phyloP scores from a whole-genome alignment of 108 stramenopile species.

The Pseudonitzschia pungens region DNA sequence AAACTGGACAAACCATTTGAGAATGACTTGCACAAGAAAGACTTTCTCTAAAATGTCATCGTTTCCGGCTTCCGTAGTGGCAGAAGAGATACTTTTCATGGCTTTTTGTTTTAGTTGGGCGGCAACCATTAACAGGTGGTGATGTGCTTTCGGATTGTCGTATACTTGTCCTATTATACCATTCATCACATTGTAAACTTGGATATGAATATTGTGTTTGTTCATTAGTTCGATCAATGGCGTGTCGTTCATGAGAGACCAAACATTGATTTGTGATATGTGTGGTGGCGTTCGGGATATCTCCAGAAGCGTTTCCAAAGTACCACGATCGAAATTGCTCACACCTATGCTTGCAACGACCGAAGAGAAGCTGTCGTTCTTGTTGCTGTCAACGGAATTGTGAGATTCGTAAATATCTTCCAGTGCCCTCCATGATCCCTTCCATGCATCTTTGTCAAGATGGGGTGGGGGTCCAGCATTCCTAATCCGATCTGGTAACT shows the following conservation, averaged over 20 bases:
- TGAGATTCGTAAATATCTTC: slow-evolving; percentile 53
- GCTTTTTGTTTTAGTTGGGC: slow-evolving; percentile 14
- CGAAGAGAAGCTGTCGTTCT: slow-evolving; percentile 6
- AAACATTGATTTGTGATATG: slow-evolving; percentile 62
- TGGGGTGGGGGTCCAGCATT: slow-evolving; percentile 72
- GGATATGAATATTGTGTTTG: slow-evolving; percentile 51
- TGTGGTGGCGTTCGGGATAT: slow-evolving; percentile 49
- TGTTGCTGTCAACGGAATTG: slow-evolving; percentile 17
- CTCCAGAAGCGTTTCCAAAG: slow-evolving; percentile 47
- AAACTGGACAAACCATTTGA: slow-evolving; percentile 41
- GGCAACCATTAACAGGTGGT: slow-evolving; percentile 34
- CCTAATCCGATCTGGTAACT: slow-evolving; percentile 55
- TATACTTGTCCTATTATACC: slow-evolving; percentile 36
- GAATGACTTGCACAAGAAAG: slow-evolving; percentile 29
- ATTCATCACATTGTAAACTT: slow-evolving; percentile 75
- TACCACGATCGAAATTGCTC: slow-evolving; percentile 66
- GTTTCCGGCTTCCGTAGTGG: not conserved
- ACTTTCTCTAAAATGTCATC: slow-evolving; percentile 14
- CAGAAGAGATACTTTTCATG: not conserved
- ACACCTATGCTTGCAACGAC: slow-evolving; percentile 70
- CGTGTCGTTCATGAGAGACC: slow-evolving; percentile 58
- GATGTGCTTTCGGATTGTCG: slow-evolving; percentile 36
- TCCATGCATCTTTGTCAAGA: slow-evolving; percentile 60
- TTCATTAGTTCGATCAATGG: slow-evolving; percentile 41
- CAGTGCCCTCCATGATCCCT: slow-evolving; percentile 72